Evolutionary conservation across 257 asterid genomes (phyloP), one percentile per base, ranked within the genome.

Genomic region (Petrea volubilis): DNA sequence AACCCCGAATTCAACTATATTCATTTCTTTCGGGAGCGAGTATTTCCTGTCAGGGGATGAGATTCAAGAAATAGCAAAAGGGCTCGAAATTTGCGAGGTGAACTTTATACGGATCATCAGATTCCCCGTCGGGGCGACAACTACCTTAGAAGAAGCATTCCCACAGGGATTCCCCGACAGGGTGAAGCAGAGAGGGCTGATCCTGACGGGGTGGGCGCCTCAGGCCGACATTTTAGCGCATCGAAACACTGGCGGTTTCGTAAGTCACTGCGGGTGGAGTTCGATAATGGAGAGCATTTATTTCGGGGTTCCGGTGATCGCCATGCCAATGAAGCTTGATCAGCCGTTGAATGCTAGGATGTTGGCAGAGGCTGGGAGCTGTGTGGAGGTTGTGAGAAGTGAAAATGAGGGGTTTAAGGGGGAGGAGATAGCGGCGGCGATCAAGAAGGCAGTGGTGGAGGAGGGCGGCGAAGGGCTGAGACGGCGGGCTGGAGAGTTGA

Each of bases 251-350:
- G 88, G 84, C 0, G 83, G 62, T 7, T 83, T 83, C 33, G 24
- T 76, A 11, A 80, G 82, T 21, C 88, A 84, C 23, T 84, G 88
- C 18, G 86, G 86, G 11, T 78, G 81, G 84, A 79, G 81, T 68
- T 84, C 86, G 7, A 6, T 55, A 1, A 61, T 24, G 5, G 85
- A 80, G 6, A 80, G 85, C 33, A 6, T 80, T 1, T 68, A 72
- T 33, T 74, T 50, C 74, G 84, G 81, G 6, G 81, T 84, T 34
- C 86, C 84, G 1, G 60, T 84, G 3, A 58, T 82, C 47, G 78
- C 68, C 20, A 63, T 84, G 83, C 82, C 89, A 0, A 51, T 84
- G 81, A 78, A 71, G 2, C 51, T 77, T 15, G 80, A 80, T 53
- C 84, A 80, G 43, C 73, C 55, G 8, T 46, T 78, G 43, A 64